phyloP scores from a whole-genome alignment of 1,139 yeast genomes.

The Schwanniomyces etchellsii region DNA sequence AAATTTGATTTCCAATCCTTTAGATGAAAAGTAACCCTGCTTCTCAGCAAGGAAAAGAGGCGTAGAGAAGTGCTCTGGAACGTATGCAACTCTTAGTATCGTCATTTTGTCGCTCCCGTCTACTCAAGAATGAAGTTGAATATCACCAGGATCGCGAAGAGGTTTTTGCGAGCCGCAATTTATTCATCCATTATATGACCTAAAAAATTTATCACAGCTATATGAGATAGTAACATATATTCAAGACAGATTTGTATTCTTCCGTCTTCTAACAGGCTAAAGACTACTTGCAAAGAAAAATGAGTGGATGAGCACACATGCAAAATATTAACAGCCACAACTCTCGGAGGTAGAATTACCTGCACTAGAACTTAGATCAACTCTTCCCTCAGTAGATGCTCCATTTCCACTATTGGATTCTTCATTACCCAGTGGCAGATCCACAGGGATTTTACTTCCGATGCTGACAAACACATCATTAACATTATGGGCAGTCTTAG shows the following conservation, averaged over 20 bases:
- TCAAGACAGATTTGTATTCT: no score
- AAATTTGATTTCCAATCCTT: conserved; percentile 51
- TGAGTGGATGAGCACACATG: no score
- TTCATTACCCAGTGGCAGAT: conserved; percentile 5
- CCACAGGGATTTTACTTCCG: conserved; percentile 73
- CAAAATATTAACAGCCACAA: conserved; percentile 12
- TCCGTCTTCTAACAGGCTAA: no score
- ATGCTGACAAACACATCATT: conserved; percentile 75
- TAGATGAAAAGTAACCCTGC: conserved; percentile 48
- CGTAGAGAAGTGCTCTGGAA: conserved; percentile 89
- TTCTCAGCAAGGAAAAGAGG: conserved; percentile 71
- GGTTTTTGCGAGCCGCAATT: no score
- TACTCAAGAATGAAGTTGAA: no score
- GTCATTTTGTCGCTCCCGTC: no score
- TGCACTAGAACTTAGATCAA: conserved; percentile 16
- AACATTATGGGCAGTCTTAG: conserved; percentile 84
- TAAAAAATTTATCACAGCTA: no score
- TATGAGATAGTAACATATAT: no score
- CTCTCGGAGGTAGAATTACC: conserved; percentile 6
- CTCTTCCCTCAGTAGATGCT: conserved; percentile 16
- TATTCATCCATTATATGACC: no score
- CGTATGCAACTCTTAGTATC: conserved; percentile 58
- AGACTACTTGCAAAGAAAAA: no score
- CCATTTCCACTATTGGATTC: conserved; percentile 6
- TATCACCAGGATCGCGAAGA: no score